These are phyloP conservation scores for Psidium guajava DNA, from an alignment of 345 rosid species.

Conservation along the genomic window DNA sequence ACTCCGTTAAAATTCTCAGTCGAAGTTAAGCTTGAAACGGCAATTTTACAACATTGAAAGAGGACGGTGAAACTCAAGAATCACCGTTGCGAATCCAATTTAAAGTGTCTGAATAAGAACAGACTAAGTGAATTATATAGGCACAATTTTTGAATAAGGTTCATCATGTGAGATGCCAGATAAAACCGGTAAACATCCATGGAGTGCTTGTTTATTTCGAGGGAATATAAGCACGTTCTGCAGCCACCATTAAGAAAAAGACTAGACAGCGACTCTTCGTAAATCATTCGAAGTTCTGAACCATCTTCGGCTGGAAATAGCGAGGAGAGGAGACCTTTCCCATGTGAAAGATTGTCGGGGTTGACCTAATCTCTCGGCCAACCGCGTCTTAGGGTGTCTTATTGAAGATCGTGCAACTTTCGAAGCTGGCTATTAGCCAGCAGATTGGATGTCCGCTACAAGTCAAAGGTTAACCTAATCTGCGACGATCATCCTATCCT, in stretches of 20 bases:
- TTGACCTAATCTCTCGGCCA: background rate
- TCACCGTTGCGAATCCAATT: background rate
- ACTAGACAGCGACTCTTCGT: background rate
- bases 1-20: background rate
- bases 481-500: background rate
- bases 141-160: background rate
- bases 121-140: background rate
- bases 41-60: rapidly evolving
- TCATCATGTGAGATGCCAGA: background rate
- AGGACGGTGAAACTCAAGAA: background rate
- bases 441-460: background rate
- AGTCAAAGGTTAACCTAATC: background rate
- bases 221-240: background rate
- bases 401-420: background rate
- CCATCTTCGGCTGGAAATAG: background rate
- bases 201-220: background rate
- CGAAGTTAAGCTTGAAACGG: background rate
- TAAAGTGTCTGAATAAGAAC: background rate
- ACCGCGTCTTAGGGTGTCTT: background rate
- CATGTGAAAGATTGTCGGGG: background rate
- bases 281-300: background rate
- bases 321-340: background rate
- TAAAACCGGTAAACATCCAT: background rate
- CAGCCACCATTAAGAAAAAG: background rate
- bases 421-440: background rate